Base-by-base conservation (phyloP, 306 rosid genomes). In the Fagus sylvatica region DNA sequence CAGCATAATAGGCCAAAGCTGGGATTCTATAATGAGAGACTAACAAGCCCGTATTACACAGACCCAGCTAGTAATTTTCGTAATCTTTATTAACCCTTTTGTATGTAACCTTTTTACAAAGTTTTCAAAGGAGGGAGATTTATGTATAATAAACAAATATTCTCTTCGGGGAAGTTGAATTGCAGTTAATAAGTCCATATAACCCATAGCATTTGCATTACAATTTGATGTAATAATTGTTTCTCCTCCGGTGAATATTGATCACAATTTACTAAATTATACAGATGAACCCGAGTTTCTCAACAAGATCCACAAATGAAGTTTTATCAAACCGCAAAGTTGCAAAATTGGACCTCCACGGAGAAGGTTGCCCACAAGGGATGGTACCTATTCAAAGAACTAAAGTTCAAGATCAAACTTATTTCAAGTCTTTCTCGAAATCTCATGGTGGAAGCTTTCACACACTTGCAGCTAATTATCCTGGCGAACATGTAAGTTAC, bases 321-420 rank as follows among this genome's bases (percentile, higher is more conserved):
- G 37, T 61, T 49, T 67, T 41, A 11, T 73, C 17, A 32, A 15
- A 7, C 59, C n/a, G 12, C 39, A 7, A 16, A 54, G 42, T 17
- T 22, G 32, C 53, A 30, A 39, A 6, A 22, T 6, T 39, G 41
- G 49, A 40, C 59, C 53, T 67, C 49, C 36, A 64, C 16, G n/a
- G 36, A 74, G 65, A n/a, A 42, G 17, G 41, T 33, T 77, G 82
- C 33, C 82, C 76, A 36, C 71, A 17, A 40, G 79, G 76, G 43
- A 66, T 78, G 10, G 82, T 82, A 61, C 64, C 82, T 28, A 67
- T 82, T 9, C 68, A 22, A 64, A 64, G 79, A 65, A n/a, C 79
- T 7, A 76, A 22, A 2, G 73, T 7, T 19, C 62, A 76, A 34
- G 78, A 12, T 19, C 59, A 53, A 5, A 51, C 55, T 51, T 4